Evolutionary conservation across 108 stramenopile species (phyloP).

Genomic region (Nitzschia putrida): DNA sequence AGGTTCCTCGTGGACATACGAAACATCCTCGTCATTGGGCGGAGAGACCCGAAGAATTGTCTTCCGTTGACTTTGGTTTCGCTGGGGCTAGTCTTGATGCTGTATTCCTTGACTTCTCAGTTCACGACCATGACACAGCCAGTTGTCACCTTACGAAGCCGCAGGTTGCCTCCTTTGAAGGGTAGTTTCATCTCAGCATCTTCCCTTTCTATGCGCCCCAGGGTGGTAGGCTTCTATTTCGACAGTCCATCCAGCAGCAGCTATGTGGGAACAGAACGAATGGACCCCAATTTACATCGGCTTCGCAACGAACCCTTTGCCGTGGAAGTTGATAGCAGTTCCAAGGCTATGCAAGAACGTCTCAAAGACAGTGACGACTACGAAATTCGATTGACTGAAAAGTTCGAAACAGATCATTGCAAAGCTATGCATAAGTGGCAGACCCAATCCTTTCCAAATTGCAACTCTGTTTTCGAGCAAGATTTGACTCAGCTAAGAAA

Average conservation of each 20-base stretch:
- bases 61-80: background rate
- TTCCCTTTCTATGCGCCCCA: conserved; percentile 20
- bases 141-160: background rate
- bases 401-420: conserved; percentile 54
- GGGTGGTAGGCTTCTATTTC: conserved; percentile 30
- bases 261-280: conserved; percentile 33
- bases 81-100: background rate
- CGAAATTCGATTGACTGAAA: conserved; percentile 24
- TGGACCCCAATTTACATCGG: conserved; percentile 22
- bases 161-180: background rate
- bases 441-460: conserved; percentile 54
- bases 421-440: conserved; percentile 70
- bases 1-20: too few relatives aligned
- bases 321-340: background rate
- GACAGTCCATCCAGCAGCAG: background rate
- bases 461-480: conserved; percentile 71
- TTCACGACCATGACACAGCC: background rate
- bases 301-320: background rate
- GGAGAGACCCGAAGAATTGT: background rate
- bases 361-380: conserved; percentile 34
- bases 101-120: background rate
- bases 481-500: conserved; percentile 40
- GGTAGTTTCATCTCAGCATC: background rate
- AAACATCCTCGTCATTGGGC: too few relatives aligned
- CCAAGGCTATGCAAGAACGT: background rate